Evolutionary conservation across 257 asterid species (phyloP).

Genomic region (Solanum chiquidenum): DNA sequence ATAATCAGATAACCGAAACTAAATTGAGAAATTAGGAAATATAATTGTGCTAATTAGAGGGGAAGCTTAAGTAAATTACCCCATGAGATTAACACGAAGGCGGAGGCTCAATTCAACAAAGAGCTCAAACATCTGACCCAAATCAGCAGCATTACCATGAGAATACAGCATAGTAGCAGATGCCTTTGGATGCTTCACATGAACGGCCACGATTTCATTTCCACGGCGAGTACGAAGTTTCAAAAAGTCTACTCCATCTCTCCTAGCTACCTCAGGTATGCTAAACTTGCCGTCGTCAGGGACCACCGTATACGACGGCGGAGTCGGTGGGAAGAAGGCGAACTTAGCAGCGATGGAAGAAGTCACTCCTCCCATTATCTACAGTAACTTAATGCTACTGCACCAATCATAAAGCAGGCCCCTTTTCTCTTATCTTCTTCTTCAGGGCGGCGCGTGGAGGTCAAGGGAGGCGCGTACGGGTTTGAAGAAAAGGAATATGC

Average conservation of each 20-base stretch:
- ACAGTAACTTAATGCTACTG: not conserved
- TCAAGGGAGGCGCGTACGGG: not conserved
- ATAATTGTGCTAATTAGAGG: not conserved
- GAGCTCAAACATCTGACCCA: slow-evolving; percentile 99
- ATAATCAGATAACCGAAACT: not conserved
- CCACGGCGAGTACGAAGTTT: slow-evolving; percentile 83
- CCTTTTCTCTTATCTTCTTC: not conserved
- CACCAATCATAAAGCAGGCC: not conserved
- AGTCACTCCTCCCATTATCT: slow-evolving; percentile 85
- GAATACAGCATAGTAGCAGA: slow-evolving; percentile 81
- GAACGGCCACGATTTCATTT: slow-evolving; percentile 80
- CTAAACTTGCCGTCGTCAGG: slow-evolving; percentile 44
- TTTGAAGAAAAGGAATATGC: not conserved
- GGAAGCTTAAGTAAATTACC: slow-evolving; percentile 39
- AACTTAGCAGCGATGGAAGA: slow-evolving; percentile 97
- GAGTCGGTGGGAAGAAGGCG: slow-evolving; percentile 92
- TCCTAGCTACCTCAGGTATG: slow-evolving; percentile 74
- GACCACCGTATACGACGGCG: slow-evolving; percentile 90
- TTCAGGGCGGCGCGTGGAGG: not conserved
- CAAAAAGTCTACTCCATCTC: slow-evolving; percentile 74
- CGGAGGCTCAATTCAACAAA: slow-evolving; percentile 90
- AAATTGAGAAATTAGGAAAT: not conserved
- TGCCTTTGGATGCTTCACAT: slow-evolving; percentile 80
- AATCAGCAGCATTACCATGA: slow-evolving; percentile 98
- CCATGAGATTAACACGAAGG: slow-evolving; percentile 79